Base-by-base conservation (phyloP, 208 protist species). In the Phytomonas francai region DNA sequence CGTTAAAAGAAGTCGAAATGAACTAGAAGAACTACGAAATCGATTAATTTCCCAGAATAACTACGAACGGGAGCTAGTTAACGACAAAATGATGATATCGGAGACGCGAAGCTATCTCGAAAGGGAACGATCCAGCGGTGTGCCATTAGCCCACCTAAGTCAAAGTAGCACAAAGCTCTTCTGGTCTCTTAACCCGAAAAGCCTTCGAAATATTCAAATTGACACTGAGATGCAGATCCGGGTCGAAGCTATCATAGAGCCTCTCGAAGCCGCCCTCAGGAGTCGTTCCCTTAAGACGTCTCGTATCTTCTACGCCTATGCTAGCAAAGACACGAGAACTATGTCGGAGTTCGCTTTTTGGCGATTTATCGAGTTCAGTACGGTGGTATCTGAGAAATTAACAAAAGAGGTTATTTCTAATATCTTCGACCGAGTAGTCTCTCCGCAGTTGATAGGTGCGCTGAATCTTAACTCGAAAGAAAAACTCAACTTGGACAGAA, bases 331-430 rank as follows among this genome's bases (percentile, higher is more conserved):
- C 67, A 74, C 83, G 3, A 73, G 71, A 45, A 65, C 71, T 27
- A 77, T 95, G 78, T 72, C 77, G 32, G 89, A 95, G 67, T 80
- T 85, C 32, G 72, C 76, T 61, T 92, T 93, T 76, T 95, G 89
- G 89, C 72, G 85, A 28, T 92, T 94, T 61, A 76, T 85, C 1
- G 86, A 91, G 64, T 69, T 56, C 59, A 65, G 54, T 30, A 61
- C 63, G 0, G 3, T 80, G 5, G 56, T 81, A 27, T 33, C 64
- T 8, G 63, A 78, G 45, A 69, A 73, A 1, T 64, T 89, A 28
- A 67, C 74, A 28, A 78, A 73, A 69, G 56, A 78, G 32, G 54
- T 59, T 32, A 73, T 92, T 6, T 65, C 80, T 11, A 59, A 73
- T 51, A 79, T 89, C 25, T 91, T 92, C 63, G 89, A 95, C 71